Percentiles rank a stretch among this genome's conserved stretches.
These are phyloP conservation scores for Claviceps spartinae DNA, from an alignment of 2,329 filamentous ascomycete genomes.

Conservation along the genomic window DNA sequence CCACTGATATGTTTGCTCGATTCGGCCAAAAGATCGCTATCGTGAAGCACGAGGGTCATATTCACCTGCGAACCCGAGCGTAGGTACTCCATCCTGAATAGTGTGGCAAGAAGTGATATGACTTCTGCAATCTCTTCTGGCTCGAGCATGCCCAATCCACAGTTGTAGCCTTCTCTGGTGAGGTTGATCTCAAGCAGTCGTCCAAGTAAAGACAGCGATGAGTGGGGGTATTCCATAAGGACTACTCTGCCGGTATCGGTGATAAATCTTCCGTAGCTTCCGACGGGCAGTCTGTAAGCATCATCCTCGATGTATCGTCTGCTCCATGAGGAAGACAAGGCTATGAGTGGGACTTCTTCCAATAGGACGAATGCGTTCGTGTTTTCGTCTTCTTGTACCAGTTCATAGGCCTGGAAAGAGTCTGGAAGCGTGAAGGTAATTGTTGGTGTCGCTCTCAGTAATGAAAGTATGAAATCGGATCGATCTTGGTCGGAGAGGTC, in stretches of 20 bases:
- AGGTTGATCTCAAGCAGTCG: conserved; percentile 59
- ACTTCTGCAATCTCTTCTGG: conserved; percentile 56
- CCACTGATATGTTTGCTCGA: conserved; percentile 39
- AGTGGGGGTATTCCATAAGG: conserved; percentile 66
- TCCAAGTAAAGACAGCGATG: conserved; percentile 65
- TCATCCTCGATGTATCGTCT: conserved; percentile 31
- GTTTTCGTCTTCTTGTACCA: conserved; percentile 76
- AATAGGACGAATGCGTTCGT: conserved; percentile 62
- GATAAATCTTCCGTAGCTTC: conserved; percentile 59
- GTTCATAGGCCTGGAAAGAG: conserved; percentile 59
- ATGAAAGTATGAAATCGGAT: conserved; percentile 42
- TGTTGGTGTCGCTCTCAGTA: conserved; percentile 54
- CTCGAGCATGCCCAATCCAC: conserved; percentile 39
- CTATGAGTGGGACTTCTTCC: conserved; percentile 50
- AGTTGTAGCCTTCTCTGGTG: conserved; percentile 38
- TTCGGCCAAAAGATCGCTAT: conserved; percentile 39
- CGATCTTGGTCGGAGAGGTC: conserved; percentile 17
- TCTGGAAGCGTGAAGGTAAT: conserved; percentile 67
- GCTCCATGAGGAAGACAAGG: conserved; percentile 29
- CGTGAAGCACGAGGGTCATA: conserved; percentile 20
- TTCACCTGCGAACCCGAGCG: conserved; percentile 17
- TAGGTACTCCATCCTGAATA: conserved; percentile 43
- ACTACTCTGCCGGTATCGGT: conserved; percentile 66
- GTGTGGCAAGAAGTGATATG: conserved; percentile 57
- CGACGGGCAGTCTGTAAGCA: conserved; percentile 47